Conservation (phyloP, 1,284 basidiomycete genomes). For the Exobasidium cylindrosporum region DNA sequence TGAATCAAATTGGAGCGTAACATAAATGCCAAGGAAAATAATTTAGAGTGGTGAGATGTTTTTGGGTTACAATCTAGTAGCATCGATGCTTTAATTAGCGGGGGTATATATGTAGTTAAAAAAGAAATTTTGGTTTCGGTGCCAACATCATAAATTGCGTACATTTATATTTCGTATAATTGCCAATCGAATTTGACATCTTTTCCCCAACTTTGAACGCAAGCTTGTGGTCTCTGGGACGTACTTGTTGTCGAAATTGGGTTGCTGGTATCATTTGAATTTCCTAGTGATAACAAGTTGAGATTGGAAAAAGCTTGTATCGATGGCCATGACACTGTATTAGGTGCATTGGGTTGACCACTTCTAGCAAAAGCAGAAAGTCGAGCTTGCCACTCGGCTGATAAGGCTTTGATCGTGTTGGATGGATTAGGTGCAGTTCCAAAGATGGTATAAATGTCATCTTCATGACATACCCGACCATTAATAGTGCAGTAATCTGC, state of each 20-base stretch:
- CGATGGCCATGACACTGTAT: conserved; percentile 21
- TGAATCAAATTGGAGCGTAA: no score
- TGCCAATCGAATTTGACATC: conserved; percentile 43
- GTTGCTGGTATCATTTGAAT: neutral
- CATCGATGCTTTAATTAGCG: no score
- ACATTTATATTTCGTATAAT: conserved; percentile 22
- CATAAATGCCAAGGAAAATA: no score
- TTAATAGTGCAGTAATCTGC: conserved; percentile 29
- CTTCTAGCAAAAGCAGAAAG: conserved; percentile 27
- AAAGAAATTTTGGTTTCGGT: conserved; percentile 2
- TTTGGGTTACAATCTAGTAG: no score
- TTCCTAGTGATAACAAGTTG: conserved; percentile 16
- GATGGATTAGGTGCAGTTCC: conserved; percentile 17
- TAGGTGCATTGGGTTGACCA: conserved; percentile 26
- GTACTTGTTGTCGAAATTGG: neutral
- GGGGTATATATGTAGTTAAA: no score
- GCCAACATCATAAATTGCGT: neutral
- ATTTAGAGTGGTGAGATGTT: no score
- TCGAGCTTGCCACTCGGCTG: conserved; percentile 31
- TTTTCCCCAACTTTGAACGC: conserved; percentile 22
- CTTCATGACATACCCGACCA: conserved; percentile 39
- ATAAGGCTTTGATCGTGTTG: neutral
- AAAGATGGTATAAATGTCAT: conserved; percentile 42
- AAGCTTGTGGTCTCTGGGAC: conserved; percentile 5
- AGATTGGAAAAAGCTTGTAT: conserved; percentile 12